A percentile compares a stretch with the other conserved stretches of the same genome.
Evolutionary conservation across 768 basidiomycete species (phyloP).

Genomic region (Boletus rubropictus): DNA sequence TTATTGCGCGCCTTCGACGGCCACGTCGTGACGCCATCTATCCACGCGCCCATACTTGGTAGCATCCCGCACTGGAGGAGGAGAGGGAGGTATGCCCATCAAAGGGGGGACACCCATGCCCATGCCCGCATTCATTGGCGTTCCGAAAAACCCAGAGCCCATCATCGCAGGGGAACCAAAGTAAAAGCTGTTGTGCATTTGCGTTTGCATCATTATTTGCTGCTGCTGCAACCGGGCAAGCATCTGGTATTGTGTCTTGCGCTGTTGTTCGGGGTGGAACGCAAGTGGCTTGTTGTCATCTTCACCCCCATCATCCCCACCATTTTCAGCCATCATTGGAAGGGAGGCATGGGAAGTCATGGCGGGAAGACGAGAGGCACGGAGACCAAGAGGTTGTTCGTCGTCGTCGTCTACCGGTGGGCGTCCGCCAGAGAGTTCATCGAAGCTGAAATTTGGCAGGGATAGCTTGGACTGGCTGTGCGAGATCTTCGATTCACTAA

Average conservation of each 20-base stretch:
- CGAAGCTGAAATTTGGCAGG: constrained; percentile 41
- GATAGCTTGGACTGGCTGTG: constrained; percentile 41
- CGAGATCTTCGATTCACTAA: constrained; percentile 41
- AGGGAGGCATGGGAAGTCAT: constrained; percentile 23
- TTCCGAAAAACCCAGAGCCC: constrained; percentile 60
- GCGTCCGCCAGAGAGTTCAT: constrained; percentile 22
- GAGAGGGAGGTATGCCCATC: constrained; percentile 43
- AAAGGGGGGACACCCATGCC: constrained; percentile 45
- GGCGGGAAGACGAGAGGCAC: constrained; percentile 44
- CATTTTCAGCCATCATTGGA: constrained; percentile 33
- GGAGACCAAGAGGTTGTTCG: constrained; percentile 65
- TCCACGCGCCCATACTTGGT: constrained; percentile 70
- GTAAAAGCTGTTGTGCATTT: constrained; percentile 70
- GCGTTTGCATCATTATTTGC: constrained; percentile 72
- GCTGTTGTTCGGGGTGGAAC: constrained; percentile 74
- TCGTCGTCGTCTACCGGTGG: constrained; percentile 43
- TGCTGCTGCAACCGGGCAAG: constrained; percentile 38
- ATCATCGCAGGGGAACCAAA: constrained; percentile 65
- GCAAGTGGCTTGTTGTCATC: constrained; percentile 71
- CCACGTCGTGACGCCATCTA: constrained; percentile 75
- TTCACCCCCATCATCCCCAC: constrained; percentile 46
- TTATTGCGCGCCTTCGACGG: constrained; percentile 54
- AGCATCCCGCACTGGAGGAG: constrained; percentile 59
- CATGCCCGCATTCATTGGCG: constrained; percentile 45
- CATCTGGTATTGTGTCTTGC: constrained; percentile 52